A percentile compares a stretch with the other conserved stretches of the same genome.
Conservation (phyloP, 2,329 filamentous ascomycete species). For the Didymella sp. region DNA sequence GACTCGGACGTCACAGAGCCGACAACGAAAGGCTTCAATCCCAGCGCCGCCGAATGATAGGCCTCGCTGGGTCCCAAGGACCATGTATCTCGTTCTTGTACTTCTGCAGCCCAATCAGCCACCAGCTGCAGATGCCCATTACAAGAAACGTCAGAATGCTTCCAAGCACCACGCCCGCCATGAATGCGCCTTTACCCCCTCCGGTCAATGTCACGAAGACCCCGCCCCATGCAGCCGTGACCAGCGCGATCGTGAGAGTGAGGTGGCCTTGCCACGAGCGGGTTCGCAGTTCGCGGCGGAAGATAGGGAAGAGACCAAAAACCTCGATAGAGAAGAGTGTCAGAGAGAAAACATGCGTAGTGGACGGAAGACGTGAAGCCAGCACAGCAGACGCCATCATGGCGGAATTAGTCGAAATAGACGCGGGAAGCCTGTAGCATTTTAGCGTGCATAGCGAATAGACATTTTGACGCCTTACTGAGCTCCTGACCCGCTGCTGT, state of each 20-base stretch:
- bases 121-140: conserved; percentile 96
- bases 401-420: conserved; percentile 90
- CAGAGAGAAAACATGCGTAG: conserved; percentile 91
- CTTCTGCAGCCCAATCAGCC: conserved; percentile 94
- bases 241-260: conserved; percentile 74
- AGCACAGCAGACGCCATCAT: conserved; percentile 96
- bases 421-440: conserved; percentile 68
- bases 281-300: conserved; percentile 84
- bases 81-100: conserved; percentile 99
- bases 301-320: conserved; percentile 97
- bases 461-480: conserved; percentile 48
- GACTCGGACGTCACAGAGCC: conserved; percentile 25
- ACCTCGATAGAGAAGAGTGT: conserved; percentile 97
- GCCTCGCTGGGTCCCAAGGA: conserved; percentile 94
- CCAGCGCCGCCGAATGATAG: conserved; percentile 76
- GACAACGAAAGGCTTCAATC: conserved; percentile 46
- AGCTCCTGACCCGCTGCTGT: conserved; percentile 72
- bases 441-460: conserved; percentile 21
- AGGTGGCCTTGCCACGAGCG: conserved; percentile 84
- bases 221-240: conserved; percentile 80
- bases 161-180: conserved; percentile 78
- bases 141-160: conserved; percentile 75
- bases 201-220: conserved; percentile 68
- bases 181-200: conserved; percentile 62
- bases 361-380: conserved; percentile 85